Percentiles rank a stretch among this genome's conserved stretches.
phyloP scores from a whole-genome alignment of 139 green algal species.

The Chlamydomonas incerta region DNA sequence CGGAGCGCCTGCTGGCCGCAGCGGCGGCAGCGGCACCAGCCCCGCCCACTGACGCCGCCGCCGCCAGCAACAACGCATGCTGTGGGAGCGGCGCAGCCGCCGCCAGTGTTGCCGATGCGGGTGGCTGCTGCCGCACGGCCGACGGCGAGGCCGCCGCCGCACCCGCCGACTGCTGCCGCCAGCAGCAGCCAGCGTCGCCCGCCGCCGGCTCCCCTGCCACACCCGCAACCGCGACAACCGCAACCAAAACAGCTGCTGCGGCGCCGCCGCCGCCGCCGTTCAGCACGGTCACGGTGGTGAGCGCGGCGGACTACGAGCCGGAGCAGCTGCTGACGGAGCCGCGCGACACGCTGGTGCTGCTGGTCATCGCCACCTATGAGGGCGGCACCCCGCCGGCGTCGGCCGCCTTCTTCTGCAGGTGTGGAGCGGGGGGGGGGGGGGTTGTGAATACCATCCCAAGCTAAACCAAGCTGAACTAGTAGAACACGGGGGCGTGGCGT shows the following conservation, averaged over 20 bases:
- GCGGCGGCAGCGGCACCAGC: neutral
- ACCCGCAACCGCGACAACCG: neutral
- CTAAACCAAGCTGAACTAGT: no score
- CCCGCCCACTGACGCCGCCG: neutral
- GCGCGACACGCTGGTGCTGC: slow-evolving; percentile 45
- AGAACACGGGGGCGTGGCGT: no score
- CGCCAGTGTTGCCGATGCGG: neutral
- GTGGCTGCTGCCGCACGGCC: neutral
- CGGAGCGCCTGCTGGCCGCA: neutral
- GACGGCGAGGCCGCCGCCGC: neutral
- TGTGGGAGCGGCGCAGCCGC: neutral
- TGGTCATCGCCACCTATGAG: slow-evolving; percentile 71
- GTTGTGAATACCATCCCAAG: no score
- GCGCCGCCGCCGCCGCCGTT: neutral
- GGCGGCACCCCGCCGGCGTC: slow-evolving; percentile 57
- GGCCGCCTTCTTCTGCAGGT: slow-evolving; percentile 71
- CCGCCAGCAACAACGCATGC: neutral
- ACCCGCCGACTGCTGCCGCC: neutral
- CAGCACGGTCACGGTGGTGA: neutral
- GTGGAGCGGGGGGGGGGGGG: no score
- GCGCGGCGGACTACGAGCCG: slow-evolving; percentile 43
- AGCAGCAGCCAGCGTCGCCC: neutral
- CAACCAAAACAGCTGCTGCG: no score
- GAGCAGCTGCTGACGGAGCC: slow-evolving; percentile 40
- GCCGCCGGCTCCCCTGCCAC: neutral